A percentile compares a stretch with the other conserved stretches of the same genome.
These are phyloP conservation scores for Trichoderma koningii DNA, from an alignment of 2,329 filamentous ascomycete species.

Conservation along the genomic window DNA sequence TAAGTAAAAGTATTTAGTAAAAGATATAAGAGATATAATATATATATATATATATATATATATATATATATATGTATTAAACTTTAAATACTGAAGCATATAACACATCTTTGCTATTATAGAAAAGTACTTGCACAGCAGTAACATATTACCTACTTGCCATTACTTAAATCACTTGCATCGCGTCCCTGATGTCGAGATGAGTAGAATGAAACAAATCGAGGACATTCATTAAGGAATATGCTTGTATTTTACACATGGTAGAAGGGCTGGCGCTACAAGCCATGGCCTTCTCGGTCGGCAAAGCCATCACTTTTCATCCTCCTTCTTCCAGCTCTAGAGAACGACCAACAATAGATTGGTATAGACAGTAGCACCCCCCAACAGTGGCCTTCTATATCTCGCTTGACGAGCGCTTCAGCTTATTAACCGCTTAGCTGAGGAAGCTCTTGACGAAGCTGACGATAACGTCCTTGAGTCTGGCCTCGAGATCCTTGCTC, in stretches of 20 bases:
- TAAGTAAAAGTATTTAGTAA: too few relatives aligned
- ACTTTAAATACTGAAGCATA: too few relatives aligned
- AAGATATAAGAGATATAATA: too few relatives aligned
- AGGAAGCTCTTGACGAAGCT: constrained; percentile 94
- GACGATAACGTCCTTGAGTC: constrained; percentile 73
- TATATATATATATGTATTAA: too few relatives aligned
- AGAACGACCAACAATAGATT: constrained; percentile 48
- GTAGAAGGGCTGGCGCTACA: constrained; percentile 51
- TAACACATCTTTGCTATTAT: too few relatives aligned
- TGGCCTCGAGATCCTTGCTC: constrained; percentile 89
- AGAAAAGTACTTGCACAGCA: not conserved
- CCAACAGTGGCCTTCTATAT: constrained; percentile 37
- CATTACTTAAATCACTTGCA: not conserved
- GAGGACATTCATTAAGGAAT: constrained; percentile 63
- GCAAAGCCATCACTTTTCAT: constrained; percentile 46
- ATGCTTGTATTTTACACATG: constrained; percentile 65
- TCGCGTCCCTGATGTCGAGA: not conserved
- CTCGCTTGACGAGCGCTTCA: constrained; percentile 35
- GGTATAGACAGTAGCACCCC: constrained; percentile 53
- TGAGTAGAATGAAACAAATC: constrained; percentile 57
- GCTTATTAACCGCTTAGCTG: constrained; percentile 48
- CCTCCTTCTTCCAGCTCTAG: constrained; percentile 49
- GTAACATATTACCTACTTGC: not conserved
- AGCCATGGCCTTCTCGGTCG: constrained; percentile 50
- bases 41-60: too few relatives aligned